Base-by-base conservation (phyloP, 495 filamentous ascomycete species). In the Pyrenopolyporus hunteri region DNA sequence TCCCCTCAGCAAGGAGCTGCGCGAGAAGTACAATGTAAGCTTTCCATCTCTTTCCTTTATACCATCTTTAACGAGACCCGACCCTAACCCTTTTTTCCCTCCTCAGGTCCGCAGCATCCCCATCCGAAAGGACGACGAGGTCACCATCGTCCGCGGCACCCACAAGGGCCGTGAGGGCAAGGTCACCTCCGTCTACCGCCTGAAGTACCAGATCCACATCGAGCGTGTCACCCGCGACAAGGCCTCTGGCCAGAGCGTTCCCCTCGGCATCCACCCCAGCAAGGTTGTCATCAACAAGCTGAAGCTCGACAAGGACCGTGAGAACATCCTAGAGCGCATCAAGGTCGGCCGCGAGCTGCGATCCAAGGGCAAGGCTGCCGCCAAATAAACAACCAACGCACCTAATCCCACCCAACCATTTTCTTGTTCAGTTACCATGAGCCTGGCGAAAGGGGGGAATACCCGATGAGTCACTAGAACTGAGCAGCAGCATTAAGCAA, bases 281-380 rank as follows among this genome's bases (percentile, higher is more conserved):
- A 98, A 97, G 77, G 89, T 95, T 65, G 85, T 93, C 77, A 89
- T 98, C 82, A 97, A 89, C 77, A 97, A 97, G 85, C 83, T 98
- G 74, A 95, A 97, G 87, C 80, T 97, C 67, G 92, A 96, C 81
- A 95, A 97, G 88, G 94, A 99, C 80, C 90, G 94, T 70, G 93
- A 98, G 83, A 82, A 81, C 75, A 94, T 98, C 74, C 83, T 97
- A 51, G 91, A 91, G 81, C 87, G 93, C 77, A 88, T 87, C 73
- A 84, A 81, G 72, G 79, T 85, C 68, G 90, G 91, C 68, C 85
- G 90, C 67, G 89, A 92, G 81, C 82, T 83, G 69, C 80, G 76
- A 49, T 70, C 73, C 46, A 85, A 85, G 79, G 73, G 71, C 69
- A 81, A 81, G 79, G 77, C 72, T 66, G 68, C 68, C 28, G 56